Conservation (phyloP, 2,329 filamentous ascomycete species). For the Fusarium poae region DNA sequence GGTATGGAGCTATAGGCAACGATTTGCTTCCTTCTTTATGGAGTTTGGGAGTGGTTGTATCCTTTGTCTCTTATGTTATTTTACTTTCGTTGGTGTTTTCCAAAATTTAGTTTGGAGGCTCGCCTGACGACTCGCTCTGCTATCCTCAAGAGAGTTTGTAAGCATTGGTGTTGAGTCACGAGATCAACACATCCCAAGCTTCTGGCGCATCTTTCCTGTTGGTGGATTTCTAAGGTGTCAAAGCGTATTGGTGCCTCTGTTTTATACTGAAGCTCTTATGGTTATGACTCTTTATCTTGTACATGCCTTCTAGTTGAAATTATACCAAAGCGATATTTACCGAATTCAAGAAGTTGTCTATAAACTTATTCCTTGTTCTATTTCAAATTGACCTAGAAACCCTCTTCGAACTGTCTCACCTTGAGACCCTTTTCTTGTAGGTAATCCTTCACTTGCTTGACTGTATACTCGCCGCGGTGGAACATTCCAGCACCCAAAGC, state of each 20-base stretch:
- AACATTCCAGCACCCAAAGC: slow-evolving; percentile 98
- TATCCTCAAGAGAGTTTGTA: slow-evolving; percentile 25
- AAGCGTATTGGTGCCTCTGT: slow-evolving; percentile 32
- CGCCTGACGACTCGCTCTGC: slow-evolving; percentile 28
- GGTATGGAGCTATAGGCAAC: slow-evolving; percentile 83
- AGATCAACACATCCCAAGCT: slow-evolving; percentile 20
- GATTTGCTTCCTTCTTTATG: slow-evolving; percentile 32
- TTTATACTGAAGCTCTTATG: slow-evolving; percentile 21
- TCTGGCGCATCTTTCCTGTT: slow-evolving; percentile 28
- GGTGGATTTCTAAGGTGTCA: slow-evolving; percentile 30
- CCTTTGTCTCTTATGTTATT: slow-evolving; percentile 36
- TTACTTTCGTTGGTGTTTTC: slow-evolving; percentile 35
- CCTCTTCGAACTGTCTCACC: slow-evolving; percentile 82
- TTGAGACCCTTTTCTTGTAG: slow-evolving; percentile 77
- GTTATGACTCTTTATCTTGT: slow-evolving; percentile 15
- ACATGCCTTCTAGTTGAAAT: slow-evolving; percentile 26
- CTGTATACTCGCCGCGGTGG: slow-evolving; percentile 94
- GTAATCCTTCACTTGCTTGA: slow-evolving; percentile 91
- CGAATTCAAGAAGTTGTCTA: slow-evolving; percentile 13
- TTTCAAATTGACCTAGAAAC: slow-evolving; percentile 39
- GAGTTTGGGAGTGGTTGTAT: slow-evolving; percentile 39
- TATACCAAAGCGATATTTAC: slow-evolving; percentile 27
- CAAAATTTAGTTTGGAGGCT: slow-evolving; percentile 32
- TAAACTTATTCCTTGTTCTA: slow-evolving; percentile 22
- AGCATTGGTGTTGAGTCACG: slow-evolving; percentile 41